These are phyloP conservation scores for Monilinia polystroma DNA, from an alignment of 2,329 filamentous ascomycete species.

Conservation along the genomic window DNA sequence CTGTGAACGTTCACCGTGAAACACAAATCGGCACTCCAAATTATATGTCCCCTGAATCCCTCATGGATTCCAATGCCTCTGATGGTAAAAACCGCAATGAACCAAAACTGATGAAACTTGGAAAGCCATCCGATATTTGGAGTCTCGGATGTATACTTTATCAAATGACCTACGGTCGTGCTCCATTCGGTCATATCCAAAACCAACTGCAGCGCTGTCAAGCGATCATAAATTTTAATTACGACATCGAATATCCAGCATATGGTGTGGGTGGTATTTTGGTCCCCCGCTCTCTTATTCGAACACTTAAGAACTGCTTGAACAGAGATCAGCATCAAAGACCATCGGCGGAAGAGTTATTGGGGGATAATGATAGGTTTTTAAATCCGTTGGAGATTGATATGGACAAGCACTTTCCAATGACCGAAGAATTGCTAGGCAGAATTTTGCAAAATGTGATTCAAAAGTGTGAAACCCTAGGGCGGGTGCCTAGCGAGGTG, in stretches of 20 bases:
- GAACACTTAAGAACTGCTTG: slow-evolving; percentile 63
- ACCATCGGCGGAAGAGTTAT: slow-evolving; percentile 62
- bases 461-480: slow-evolving; percentile 52
- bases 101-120: slow-evolving; percentile 87
- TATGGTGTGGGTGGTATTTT: slow-evolving; percentile 64
- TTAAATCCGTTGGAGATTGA: slow-evolving; percentile 59
- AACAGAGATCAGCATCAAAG: slow-evolving; percentile 61
- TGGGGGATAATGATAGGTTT: slow-evolving; percentile 60
- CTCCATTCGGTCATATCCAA: slow-evolving; percentile 87
- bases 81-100: slow-evolving; percentile 42
- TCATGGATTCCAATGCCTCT: slow-evolving; percentile 77
- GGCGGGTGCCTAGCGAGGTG: slow-evolving; percentile 55
- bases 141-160: slow-evolving; percentile 94
- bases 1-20: slow-evolving; percentile 95
- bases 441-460: slow-evolving; percentile 64
- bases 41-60: slow-evolving; percentile 96
- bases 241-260: slow-evolving; percentile 70
- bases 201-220: slow-evolving; percentile 85
- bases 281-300: slow-evolving; percentile 58
- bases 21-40: slow-evolving; percentile 94
- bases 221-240: slow-evolving; percentile 77
- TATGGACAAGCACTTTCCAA: slow-evolving; percentile 53
- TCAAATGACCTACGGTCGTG: slow-evolving; percentile 97
- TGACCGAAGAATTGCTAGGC: slow-evolving; percentile 61
- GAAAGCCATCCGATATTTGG: slow-evolving; percentile 96